A percentile compares a stretch with the other conserved stretches of the same genome.
Conservation (phyloP, 805 yeast genomes). For the Lipomyces anomalus region DNA sequence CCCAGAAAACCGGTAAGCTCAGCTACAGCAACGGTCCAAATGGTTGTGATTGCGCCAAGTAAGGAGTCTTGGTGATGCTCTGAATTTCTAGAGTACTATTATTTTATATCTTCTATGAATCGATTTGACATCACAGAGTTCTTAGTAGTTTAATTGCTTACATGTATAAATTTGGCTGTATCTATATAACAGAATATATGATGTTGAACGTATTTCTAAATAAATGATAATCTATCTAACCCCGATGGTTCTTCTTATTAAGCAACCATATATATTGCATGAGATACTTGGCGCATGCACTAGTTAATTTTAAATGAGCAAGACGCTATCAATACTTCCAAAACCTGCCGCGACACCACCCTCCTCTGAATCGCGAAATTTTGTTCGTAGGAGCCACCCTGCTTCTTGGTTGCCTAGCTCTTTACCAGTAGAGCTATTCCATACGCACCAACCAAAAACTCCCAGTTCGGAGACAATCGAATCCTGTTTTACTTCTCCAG, state of each 20-base stretch:
- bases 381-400: slow-evolving; percentile 86
- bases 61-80: too few species aligned
- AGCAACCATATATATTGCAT: too few species aligned
- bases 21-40: slow-evolving; percentile 2
- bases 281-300: too few species aligned
- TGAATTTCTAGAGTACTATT: not conserved
- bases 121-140: too few species aligned
- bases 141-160: too few species aligned
- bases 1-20: slow-evolving; percentile 17
- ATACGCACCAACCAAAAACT: slow-evolving; percentile 74
- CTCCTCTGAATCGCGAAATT: slow-evolving; percentile 80
- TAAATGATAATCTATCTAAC: too few species aligned
- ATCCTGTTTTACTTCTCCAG: slow-evolving; percentile 57
- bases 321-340: slow-evolving; percentile 88
- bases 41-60: not conserved
- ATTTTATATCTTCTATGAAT: too few species aligned
- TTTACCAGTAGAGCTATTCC: slow-evolving; percentile 55
- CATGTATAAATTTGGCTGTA: too few species aligned
- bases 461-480: slow-evolving; percentile 88
- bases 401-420: slow-evolving; percentile 59
- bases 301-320: slow-evolving; percentile 37
- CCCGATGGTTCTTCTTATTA: too few species aligned
- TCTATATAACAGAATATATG: too few species aligned
- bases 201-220: too few species aligned
- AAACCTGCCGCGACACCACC: slow-evolving; percentile 99